Conservation (phyloP, 345 rosid species). For the Tarenaya hassleriana region DNA sequence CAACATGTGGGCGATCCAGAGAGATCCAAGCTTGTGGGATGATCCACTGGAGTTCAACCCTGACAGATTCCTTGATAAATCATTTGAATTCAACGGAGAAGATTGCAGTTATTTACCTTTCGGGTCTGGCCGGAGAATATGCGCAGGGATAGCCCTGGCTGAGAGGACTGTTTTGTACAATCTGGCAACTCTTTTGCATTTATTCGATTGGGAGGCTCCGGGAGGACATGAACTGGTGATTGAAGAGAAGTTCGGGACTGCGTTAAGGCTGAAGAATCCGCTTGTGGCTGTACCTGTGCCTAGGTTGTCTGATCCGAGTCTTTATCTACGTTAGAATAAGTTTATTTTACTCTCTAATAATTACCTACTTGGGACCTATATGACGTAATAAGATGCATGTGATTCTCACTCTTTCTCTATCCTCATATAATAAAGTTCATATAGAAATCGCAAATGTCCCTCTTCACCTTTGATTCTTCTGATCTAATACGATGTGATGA, state of each 20-base stretch:
- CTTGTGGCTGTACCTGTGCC: conserved; percentile 7
- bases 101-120: conserved; percentile 57
- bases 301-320: conserved; percentile 26
- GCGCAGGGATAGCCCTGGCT: conserved; percentile 60
- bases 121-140: conserved; percentile 61
- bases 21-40: neutral
- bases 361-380: no score
- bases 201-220: conserved; percentile 49
- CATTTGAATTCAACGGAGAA: conserved; percentile 43
- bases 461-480: no score
- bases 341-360: no score
- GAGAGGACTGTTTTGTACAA: conserved; percentile 55
- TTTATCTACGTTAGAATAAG: conserved; percentile 31
- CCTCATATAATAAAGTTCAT: no score
- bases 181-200: conserved; percentile 51
- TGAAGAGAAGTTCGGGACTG: conserved; percentile 12
- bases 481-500: no score
- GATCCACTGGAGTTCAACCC: conserved; percentile 4
- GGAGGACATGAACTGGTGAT: conserved; percentile 15
- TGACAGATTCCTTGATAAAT: neutral
- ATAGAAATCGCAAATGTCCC: no score
- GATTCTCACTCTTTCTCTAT: no score
- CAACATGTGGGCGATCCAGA: conserved; percentile 2
- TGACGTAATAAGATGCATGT: no score
- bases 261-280: conserved; percentile 9